Evolutionary conservation across 163 green algal species (phyloP), one percentile per base, ranked within the genome.

Genomic region (Chlorella variabilis): DNA sequence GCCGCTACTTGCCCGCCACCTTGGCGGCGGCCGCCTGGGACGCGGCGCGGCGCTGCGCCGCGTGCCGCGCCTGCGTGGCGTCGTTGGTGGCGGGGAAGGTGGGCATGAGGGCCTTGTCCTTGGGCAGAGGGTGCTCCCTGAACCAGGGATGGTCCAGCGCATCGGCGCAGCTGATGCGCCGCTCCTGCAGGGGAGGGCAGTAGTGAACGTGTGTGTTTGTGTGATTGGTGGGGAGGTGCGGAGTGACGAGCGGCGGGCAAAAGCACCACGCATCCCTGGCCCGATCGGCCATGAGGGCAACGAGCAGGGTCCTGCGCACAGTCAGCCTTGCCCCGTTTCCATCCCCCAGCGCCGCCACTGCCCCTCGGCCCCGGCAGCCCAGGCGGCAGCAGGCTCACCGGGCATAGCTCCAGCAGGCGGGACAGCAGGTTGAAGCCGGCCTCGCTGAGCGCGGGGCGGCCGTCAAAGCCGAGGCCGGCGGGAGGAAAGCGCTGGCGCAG

Each of bases 101-200:
- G 21, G 90, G 90, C 90, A 93, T 93, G 39, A 93, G 70, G 3
- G 77, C 78, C 21, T 77, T 63, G 77, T 90, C 84, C 77, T 89
- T 91, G 8, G 90, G 83, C 39, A 87, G 75, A 1, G 90, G 90
- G 29, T 87, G 81, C 81, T 92, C 86, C n/a, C 68, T 15, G 58
- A 93, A 93, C 87, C 93, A 96, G 15, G 63, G n/a, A 78, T 96
- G 92, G 15, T 92, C 34, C n/a, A 94, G 75, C 1, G 93, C 93
- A 21, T 94, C 78, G 9, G 87, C 74, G 7, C 92, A 93, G n/a
- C 84, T 91, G 56, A 94, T 89, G 51, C 92, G 85, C 56, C 79
- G 61, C 70, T 84, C 77, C 76, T 82, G 78, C 41, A 56, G 20
- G 1, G n/a, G n/a, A n/a, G n/a, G n/a, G n/a, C n/a, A n/a, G n/a